Percentiles rank a stretch among this genome's conserved stretches.
phyloP scores from a whole-genome alignment of 192 early-diverging fungal species.

The Thamnidium elegans region DNA sequence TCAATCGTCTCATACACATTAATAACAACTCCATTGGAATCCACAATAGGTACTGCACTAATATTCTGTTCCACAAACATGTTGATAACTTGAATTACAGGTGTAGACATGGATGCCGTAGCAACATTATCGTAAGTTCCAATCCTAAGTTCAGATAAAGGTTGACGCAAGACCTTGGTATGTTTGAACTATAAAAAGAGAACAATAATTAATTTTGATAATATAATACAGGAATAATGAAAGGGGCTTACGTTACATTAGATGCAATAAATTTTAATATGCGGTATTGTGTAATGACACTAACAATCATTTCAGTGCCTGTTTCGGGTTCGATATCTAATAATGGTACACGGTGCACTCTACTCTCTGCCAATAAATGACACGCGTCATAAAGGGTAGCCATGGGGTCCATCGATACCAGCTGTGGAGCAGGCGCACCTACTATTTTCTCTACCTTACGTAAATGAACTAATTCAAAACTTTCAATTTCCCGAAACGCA shows the following conservation, averaged over 20 bases:
- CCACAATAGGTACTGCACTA: conserved; percentile 91
- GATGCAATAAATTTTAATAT: conserved; percentile 36
- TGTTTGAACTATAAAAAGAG: conserved; percentile 26
- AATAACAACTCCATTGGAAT: conserved; percentile 77
- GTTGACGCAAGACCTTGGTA: conserved; percentile 30
- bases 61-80: conserved; percentile 90
- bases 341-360: conserved; percentile 86
- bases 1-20: conserved; percentile 98
- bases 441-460: conserved; percentile 62
- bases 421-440: conserved; percentile 55
- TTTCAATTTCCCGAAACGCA: conserved; percentile 86
- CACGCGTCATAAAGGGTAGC: conserved; percentile 86
- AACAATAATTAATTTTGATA: neutral
- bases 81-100: conserved; percentile 86
- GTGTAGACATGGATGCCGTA: conserved; percentile 74
- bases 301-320: conserved; percentile 83
- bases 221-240: too few relatives aligned
- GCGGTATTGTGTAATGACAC: conserved; percentile 72
- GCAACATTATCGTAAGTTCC: conserved; percentile 85
- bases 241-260: conserved; percentile 19
- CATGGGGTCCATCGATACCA: conserved; percentile 83
- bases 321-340: conserved; percentile 77
- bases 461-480: conserved; percentile 66
- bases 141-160: conserved; percentile 53
- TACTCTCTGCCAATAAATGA: conserved; percentile 70